These are phyloP conservation scores for Picea mariana DNA, from an alignment of 83 land plant species.

Conservation along the genomic window DNA sequence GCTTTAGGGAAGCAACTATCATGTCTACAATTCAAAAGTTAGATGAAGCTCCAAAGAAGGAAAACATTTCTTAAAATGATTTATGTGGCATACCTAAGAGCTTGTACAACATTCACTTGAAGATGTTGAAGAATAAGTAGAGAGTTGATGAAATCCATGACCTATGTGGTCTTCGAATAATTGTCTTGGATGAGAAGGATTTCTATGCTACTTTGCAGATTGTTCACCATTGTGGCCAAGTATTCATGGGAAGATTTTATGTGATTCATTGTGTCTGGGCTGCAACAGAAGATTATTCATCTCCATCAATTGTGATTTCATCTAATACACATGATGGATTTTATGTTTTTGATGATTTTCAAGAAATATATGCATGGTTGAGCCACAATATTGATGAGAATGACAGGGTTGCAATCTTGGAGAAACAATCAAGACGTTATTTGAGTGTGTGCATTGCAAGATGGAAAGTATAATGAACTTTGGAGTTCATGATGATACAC, in stretches of 20 bases:
- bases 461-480: no score
- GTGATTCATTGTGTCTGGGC: no score
- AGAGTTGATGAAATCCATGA: constrained; percentile 92
- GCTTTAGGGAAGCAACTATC: constrained; percentile 70
- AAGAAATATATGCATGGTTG: no score
- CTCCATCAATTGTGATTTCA: no score
- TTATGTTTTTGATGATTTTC: no score
- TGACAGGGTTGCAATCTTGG: no score
- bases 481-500: no score
- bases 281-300: no score
- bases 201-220: constrained; percentile 73
- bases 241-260: constrained; percentile 51
- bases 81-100: constrained; percentile 89
- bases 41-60: constrained; percentile 56
- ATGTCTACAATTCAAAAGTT: constrained; percentile 71
- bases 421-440: no score
- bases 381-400: no score
- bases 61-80: constrained; percentile 58
- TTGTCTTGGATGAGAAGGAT: constrained; percentile 73
- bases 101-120: constrained; percentile 84
- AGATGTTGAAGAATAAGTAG: constrained; percentile 92
- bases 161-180: constrained; percentile 83
- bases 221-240: constrained; percentile 80
- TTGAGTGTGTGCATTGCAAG: no score
- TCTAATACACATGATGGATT: no score